Evolutionary conservation across 768 basidiomycete species (phyloP).

Genomic region (Melanogaster broomeanus): DNA sequence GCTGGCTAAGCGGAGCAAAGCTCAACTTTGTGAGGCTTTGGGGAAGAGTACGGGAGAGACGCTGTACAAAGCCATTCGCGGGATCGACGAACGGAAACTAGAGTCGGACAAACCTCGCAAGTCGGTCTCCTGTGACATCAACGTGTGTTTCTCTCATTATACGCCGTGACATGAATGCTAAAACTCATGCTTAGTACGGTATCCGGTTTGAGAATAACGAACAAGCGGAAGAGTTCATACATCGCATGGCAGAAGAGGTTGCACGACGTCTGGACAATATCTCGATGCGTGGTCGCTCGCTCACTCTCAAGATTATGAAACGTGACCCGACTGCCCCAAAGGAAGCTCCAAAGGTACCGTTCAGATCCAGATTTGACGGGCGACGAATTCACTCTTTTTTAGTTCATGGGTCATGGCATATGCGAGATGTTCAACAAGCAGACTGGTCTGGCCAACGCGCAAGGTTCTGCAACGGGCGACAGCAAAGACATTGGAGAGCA

Average conservation of each 20-base stretch:
- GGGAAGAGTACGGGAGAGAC: constrained; percentile 85
- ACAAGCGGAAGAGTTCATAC: constrained; percentile 79
- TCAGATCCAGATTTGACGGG: neutral
- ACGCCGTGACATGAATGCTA: constrained; percentile 1
- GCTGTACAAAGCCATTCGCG: constrained; percentile 80
- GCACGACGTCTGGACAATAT: constrained; percentile 67
- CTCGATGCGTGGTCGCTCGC: constrained; percentile 66
- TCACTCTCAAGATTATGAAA: constrained; percentile 89
- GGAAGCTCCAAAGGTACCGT: constrained; percentile 87
- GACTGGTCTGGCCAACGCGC: constrained; percentile 53
- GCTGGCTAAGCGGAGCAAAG: constrained; percentile 62
- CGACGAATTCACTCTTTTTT: constrained; percentile 4
- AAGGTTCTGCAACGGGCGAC: constrained; percentile 75
- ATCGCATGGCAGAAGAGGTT: constrained; percentile 78
- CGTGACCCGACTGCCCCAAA: constrained; percentile 83
- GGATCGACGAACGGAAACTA: constrained; percentile 77
- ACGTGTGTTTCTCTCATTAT: constrained; percentile 54
- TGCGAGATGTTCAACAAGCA: constrained; percentile 86
- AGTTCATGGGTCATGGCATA: constrained; percentile 92
- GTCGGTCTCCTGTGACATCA: constrained; percentile 93
- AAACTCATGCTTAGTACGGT: constrained; percentile 68
- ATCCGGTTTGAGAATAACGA: constrained; percentile 87
- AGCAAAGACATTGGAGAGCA: constrained; percentile 68
- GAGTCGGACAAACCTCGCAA: constrained; percentile 86
- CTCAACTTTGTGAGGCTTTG: constrained; percentile 64